A percentile compares a stretch with the other conserved stretches of the same genome.
Conservation (phyloP, 202 grass and related monocot species). For the Sporobolus alterniflorus region DNA sequence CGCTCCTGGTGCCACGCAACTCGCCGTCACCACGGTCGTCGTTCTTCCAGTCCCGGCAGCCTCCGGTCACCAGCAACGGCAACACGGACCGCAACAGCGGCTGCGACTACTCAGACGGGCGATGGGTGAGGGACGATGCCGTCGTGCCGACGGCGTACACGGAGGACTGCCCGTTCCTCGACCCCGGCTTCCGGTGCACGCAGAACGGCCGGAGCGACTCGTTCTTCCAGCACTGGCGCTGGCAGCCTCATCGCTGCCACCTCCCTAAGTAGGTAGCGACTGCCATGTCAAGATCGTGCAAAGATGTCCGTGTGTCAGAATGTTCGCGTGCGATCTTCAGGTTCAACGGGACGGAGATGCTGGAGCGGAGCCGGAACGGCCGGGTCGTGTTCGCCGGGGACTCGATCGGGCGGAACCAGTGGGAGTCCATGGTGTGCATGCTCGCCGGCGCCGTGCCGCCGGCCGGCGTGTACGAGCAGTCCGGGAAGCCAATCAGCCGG, state of each 20-base stretch:
- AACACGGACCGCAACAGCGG: neutral
- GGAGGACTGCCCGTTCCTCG: slow-evolving; percentile 76
- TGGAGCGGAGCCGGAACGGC: slow-evolving; percentile 76
- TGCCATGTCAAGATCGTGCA: neutral
- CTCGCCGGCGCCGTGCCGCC: slow-evolving; percentile 39
- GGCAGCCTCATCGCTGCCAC: slow-evolving; percentile 56
- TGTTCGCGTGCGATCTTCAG: slow-evolving; percentile 8
- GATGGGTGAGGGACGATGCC: slow-evolving; percentile 55
- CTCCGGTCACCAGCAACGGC: neutral
- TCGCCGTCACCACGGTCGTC: neutral
- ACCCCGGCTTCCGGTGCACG: slow-evolving; percentile 70
- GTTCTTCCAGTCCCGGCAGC: slow-evolving; percentile 10
- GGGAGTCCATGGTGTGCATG: slow-evolving; percentile 94
- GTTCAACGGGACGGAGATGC: slow-evolving; percentile 76
- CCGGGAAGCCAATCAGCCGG: slow-evolving; percentile 74
- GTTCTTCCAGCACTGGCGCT: slow-evolving; percentile 54
- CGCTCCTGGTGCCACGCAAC: neutral
- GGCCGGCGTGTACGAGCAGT: slow-evolving; percentile 66
- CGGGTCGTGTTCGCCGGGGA: slow-evolving; percentile 85
- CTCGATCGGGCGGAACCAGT: slow-evolving; percentile 93
- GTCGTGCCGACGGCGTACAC: slow-evolving; percentile 11
- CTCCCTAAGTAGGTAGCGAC: slow-evolving; percentile 55
- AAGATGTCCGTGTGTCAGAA: neutral
- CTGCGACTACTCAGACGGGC: slow-evolving; percentile 60
- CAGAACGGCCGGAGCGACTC: slow-evolving; percentile 52